Evolutionary conservation across 768 basidiomycete species (phyloP), one percentile per base, ranked within the genome.

Genomic region (Daedaleopsis sinensis): DNA sequence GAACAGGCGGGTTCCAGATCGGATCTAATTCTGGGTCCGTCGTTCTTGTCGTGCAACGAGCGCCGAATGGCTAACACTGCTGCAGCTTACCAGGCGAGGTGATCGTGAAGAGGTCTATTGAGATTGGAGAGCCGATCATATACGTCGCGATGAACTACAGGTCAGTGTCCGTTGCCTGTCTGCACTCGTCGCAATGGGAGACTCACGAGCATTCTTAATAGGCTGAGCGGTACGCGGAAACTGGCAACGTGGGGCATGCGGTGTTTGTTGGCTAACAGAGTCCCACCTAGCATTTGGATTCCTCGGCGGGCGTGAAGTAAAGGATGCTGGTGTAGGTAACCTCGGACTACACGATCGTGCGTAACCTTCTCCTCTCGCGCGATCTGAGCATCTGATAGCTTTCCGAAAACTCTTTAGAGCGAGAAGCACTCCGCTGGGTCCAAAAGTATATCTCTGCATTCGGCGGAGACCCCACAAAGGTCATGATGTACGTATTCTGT

Each of bases 71-170:
- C 8, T 32, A 9, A 27, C 47, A 27, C n/a, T n/a, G n/a, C 8
- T 15, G 18, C 46, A 80, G 78, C 58, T 77, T 80, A 57, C 79
- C 82, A 65, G 82, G 82, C 12, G 70, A 65, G 0, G 60, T 62
- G 4, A 73, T 84, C 48, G 82, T 85, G 6, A 58, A 69, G 13
- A 75, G 79, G 16, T 84, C 84, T 0, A 73, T 81, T 11, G 67
- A 71, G 1, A 61, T 84, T 11, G 74, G 73, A 1, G 64, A 73
- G 42, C 83, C 84, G 0, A 74, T 82, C 13, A 67, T 86, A 24
- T 84, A 79, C 61, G 83, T 85, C n/a, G 80, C 78, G 62, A 79
- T 84, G 72, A 85, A 85, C 64, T 85, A 86, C 55, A 71, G 76
- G 76, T 76, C 24, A 55, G 70, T 50, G 12, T 32, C 27, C 27